Evolutionary conservation across 2,329 filamentous ascomycete species (phyloP), one percentile per base, ranked within the genome.

Genomic region (Neopestalotiopsis rosae): DNA sequence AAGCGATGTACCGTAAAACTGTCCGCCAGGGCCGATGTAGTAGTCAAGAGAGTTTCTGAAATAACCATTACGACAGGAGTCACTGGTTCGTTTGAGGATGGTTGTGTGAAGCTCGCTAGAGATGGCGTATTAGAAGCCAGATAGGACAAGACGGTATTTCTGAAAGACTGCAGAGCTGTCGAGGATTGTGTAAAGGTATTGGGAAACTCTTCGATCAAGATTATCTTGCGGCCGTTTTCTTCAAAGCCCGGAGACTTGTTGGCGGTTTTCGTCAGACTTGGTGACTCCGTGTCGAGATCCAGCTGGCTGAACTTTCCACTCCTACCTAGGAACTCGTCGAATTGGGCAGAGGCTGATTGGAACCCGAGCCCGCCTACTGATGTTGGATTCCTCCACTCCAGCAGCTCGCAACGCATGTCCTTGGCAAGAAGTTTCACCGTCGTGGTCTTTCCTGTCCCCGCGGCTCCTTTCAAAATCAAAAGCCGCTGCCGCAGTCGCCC

Each of bases 1-100:
- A 99, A 83, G 30, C 95, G 90, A 81, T 98, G 94, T 0, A 94
- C 94, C 0, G 96, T 99, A 75, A 98, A 94, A 79, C 93, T 98
- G 76, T 98, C 95, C 13, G 94, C 90, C 10, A 92, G 90, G 1
- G 94, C 92, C 3, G 93, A 95, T 7, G 91, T 94, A 1, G 94
- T 96, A 0, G 93, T 95, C 17, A 97, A 83, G 14, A 97, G 84
- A 0, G 94, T 97, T 80, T 99, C 96, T 0, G 96, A 98, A 65
- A 99, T 90, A 69, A 99, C 88, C 83, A 99, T 91, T 40, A 99
- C 88, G 45, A 98, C 86, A 0, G 96, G 96, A 1, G 89, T 90
- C 32, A 90, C 83, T 10, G 84, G 80, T 3, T 87, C 84, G 65
- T 74, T 73, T 40, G 74, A 79, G 63, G 75, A 80, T 73, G 80